Base-by-base conservation (phyloP, 2,329 filamentous ascomycete species). In the Hortaea werneckii region DNA sequence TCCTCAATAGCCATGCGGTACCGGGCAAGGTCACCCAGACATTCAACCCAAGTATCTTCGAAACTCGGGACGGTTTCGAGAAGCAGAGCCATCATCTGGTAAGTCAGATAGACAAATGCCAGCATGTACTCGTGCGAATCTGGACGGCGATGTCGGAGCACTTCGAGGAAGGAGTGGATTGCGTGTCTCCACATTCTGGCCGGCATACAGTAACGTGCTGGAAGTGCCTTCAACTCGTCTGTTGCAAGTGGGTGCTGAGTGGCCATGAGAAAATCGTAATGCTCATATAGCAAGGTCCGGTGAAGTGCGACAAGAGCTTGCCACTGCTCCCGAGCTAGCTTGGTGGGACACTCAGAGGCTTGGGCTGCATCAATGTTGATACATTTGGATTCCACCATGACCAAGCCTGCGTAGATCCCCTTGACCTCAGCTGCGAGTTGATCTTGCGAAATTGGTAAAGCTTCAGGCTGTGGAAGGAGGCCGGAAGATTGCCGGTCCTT, bases 1-100 rank as follows among this genome's bases (percentile, higher is more conserved):
- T 94, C 85, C 61, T 95, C 89, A 39, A 95, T 88, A 0, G 88
- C 87, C 88, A 95, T 95, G 0, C 83, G 74, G 56, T 94, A 95
- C 13, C 89, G 73, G 0, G 83, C 84, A 0, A 96, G 66, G 58
- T 96, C 89, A 0, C 90, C 90, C 0, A 96, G 68, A 44, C 89
- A 95, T 54, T 95, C 90, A 6, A 94, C 86, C 90, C 90, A 96
- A 0, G 86, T 95, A 47, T 92, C 85, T 43, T 85, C 78, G 53
- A 94, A 95, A 0, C 77, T 74, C 0, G 85, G 81, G 0, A 95
- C 86, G 0, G 86, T 94, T 57, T 96, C 90, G 48, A 88, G 85
- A 0, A 95, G 66, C 0, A 95, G 65, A 0, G 86, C 83, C 77
- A 95, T 87, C 79, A 94, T 94, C 2, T 83, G 84, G 53, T 95